Evolutionary conservation across 1,284 basidiomycete genomes (phyloP), one percentile per base, ranked within the genome.

Genomic region (Fomitopsis palustris): DNA sequence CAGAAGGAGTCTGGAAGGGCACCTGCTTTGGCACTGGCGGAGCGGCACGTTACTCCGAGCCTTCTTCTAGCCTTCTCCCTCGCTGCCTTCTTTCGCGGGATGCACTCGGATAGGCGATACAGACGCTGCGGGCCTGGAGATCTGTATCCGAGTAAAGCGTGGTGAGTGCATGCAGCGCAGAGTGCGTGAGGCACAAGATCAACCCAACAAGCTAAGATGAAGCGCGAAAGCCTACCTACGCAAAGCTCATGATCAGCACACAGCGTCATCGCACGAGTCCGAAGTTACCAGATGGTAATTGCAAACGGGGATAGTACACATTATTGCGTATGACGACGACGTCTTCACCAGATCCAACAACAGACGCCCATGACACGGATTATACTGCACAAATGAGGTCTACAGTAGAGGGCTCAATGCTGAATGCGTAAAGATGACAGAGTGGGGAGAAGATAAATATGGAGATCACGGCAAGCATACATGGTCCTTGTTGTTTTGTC

Each of bases 361-460:
- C 45, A 47, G 16, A 23, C 19, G 14, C 49, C 21, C 49, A 21
- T 35, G 21, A 52, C 49, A 2, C 9, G 47, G n/a, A 52, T 37
- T 33, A 35, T 23, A 52, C 29, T 25, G 49, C n/a, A 21, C 49
- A 52, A 19, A 35, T 12, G 31, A 37, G 49, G 7, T 52, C 31
- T 52, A 52, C 2, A 23, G 33, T 52, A 35, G 4, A 19, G 10
- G n/a, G 31, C 8, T 35, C 17, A n/a, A 4, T 37, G 31, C 17
- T 35, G n/a, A n/a, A 47, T 47, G 43, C 23, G 43, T 45, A 51
- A 35, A 51, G 49, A 39, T 29, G 29, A 53, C 49, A 37, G 49
- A 57, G 49, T 4, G 38, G 49, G 51, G 51, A 38, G 21, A 45
- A 53, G 23, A 57, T 57, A 57, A 53, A 57, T 57, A 57, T 25